These are phyloP conservation scores for Aristolochia contorta DNA, from an alignment of 164 flowering plant genomes.

Conservation along the genomic window DNA sequence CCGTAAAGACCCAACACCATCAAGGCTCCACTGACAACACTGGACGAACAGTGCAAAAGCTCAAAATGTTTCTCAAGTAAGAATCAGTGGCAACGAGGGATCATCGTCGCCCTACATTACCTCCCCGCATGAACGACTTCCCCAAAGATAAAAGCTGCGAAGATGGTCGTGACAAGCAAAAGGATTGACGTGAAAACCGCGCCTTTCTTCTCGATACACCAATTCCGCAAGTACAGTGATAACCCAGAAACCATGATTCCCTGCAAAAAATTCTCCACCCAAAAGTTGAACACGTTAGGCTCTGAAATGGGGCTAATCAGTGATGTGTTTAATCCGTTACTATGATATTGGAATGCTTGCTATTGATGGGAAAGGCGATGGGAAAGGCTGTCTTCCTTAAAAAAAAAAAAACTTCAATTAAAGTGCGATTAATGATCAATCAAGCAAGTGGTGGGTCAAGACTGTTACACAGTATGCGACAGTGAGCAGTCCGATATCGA, in stretches of 20 bases:
- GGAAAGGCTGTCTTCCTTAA: no score
- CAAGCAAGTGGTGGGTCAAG: background rate
- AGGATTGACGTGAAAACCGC: conserved; percentile 52
- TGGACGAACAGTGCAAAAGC: background rate
- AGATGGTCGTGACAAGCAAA: conserved; percentile 41
- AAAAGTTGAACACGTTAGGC: no score
- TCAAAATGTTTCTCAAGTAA: background rate
- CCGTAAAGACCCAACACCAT: conserved; percentile 11
- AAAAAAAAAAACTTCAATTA: no score
- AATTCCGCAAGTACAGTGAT: conserved; percentile 47
- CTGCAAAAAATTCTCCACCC: conserved; percentile 16
- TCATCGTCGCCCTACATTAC: conserved; percentile 49
- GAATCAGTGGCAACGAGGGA: background rate
- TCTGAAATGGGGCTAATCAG: no score
- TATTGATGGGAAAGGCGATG: background rate
- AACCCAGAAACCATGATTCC: conserved; percentile 52
- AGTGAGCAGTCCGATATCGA: conserved; percentile 43
- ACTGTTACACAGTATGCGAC: conserved; percentile 36
- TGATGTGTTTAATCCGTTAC: background rate
- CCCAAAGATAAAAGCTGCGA: conserved; percentile 46
- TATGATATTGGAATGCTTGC: background rate
- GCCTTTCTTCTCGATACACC: conserved; percentile 61
- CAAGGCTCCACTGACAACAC: conserved; percentile 11
- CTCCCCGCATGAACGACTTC: conserved; percentile 38
- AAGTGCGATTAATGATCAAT: no score